phyloP scores from a whole-genome alignment of 495 filamentous ascomycete species.

The Durotheca rogersii region DNA sequence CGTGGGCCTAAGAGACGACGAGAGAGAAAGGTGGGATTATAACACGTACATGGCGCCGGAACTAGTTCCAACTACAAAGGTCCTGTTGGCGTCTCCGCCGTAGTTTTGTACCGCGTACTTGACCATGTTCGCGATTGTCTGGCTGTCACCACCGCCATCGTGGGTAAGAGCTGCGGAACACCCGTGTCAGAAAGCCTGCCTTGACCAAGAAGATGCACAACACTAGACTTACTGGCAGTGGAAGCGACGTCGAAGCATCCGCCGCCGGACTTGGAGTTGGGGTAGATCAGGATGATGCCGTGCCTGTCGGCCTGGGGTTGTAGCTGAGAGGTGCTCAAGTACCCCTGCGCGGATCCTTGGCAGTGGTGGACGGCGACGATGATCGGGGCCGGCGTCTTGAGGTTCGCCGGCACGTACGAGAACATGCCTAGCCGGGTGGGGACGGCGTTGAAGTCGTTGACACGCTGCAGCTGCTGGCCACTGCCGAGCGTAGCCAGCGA shows the following conservation, averaged over 20 bases:
- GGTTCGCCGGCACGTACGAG: slow-evolving; percentile 56
- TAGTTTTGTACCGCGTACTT: slow-evolving; percentile 52
- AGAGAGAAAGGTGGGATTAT: no score
- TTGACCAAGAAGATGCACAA: not conserved
- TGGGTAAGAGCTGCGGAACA: slow-evolving; percentile 49
- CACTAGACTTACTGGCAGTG: slow-evolving; percentile 28
- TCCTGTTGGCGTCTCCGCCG: slow-evolving; percentile 48
- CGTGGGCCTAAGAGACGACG: no score
- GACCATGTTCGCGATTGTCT: slow-evolving; percentile 62
- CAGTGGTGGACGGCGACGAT: slow-evolving; percentile 61
- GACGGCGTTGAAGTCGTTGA: slow-evolving; percentile 45
- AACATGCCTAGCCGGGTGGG: slow-evolving; percentile 54
- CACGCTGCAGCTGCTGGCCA: slow-evolving; percentile 38
- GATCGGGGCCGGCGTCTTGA: slow-evolving; percentile 52
- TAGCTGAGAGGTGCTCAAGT: slow-evolving; percentile 50
- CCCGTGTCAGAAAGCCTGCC: not conserved
- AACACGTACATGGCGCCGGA: slow-evolving; percentile 51
- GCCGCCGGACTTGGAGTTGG: slow-evolving; percentile 38
- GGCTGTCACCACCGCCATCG: slow-evolving; percentile 57
- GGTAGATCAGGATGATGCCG: slow-evolving; percentile 38
- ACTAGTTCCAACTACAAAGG: slow-evolving; percentile 53
- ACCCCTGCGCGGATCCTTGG: slow-evolving; percentile 51
- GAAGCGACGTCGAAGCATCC: slow-evolving; percentile 39
- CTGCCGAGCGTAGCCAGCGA: slow-evolving; percentile 38
- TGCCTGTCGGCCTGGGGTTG: slow-evolving; percentile 29